Base-by-base conservation (phyloP, 345 rosid genomes). In the Euphorbia pulcherrima region DNA sequence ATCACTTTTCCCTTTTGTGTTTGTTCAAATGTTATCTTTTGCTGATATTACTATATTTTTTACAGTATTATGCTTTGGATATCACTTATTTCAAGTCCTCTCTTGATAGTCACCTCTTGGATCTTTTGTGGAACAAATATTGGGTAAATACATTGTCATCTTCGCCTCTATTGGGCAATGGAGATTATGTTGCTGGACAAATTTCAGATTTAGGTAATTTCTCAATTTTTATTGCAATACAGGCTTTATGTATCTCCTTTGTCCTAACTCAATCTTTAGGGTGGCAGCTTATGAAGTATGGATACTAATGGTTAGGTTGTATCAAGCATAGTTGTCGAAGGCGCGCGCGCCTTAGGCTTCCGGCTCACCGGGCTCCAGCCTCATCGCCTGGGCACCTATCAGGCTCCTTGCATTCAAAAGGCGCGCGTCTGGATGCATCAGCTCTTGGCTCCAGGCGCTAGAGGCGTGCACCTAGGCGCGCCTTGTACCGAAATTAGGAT, bases 141-240 rank as follows among this genome's bases (percentile, higher is more conserved):
- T 92, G 98, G 96, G 97, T 90, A 63, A 92, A 92, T 77, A 92
- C 98, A 0, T 91, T 92, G 55, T 94, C 99, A 29, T 95, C 98
- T 74, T 95, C 99, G 20, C 96, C 98, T 60, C 88, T 95, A 59
- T 82, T 95, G 81, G 99, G 98, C 60, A 95, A 87, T 77, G 98
- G 96, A 62, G 99, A 95, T 85, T 95, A 92, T 69, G 96, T 95
- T 74, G 98, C 98, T 0, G 99, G 99, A 59, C 99, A 95, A 77
- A 88, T 92, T 73, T 95, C 94, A 24, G 99, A 95, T 82, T 83
- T 95, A 83, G 99, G 99, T 92, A 86, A 83, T 53, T 60, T 62
- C 39, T 16, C 68, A 6, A 26, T 54, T 63, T 8, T 56, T 28
- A 23, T 67, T 18, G 23, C 61, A 57, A 11, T 39, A 33, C 8